Evolutionary conservation across 2,329 filamentous ascomycete species (phyloP).

Genomic region (Aspergillus niger): DNA sequence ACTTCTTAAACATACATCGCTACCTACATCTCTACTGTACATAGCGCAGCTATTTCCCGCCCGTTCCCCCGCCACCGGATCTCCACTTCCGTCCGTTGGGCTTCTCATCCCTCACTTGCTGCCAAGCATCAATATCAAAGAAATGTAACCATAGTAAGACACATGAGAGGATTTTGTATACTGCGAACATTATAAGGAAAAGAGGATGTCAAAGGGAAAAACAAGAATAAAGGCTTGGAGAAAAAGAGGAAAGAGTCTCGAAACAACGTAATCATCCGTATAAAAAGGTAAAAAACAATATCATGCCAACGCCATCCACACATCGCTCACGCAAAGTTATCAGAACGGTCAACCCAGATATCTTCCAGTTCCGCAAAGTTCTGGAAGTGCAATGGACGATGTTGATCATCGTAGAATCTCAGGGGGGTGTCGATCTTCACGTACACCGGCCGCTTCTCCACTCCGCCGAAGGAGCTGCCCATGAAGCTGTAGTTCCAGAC

Average conservation of each 20-base stretch:
- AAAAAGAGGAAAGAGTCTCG: neutral
- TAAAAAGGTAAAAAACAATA: conserved; percentile 6
- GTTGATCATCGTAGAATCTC: conserved; percentile 88
- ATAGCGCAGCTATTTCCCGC: too few relatives aligned
- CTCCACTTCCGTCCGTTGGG: neutral
- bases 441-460: conserved; percentile 88
- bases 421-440: conserved; percentile 92
- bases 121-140: conserved; percentile 3
- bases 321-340: conserved; percentile 78
- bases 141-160: conserved; percentile 1
- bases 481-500: conserved; percentile 99
- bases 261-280: conserved; percentile 13
- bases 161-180: conserved; percentile 1
- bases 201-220: neutral
- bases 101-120: conserved; percentile 9
- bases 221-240: conserved; percentile 2
- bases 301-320: conserved; percentile 25
- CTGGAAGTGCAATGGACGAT: conserved; percentile 92
- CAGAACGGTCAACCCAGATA: conserved; percentile 87
- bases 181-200: neutral
- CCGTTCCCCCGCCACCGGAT: neutral
- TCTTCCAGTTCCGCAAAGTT: conserved; percentile 98
- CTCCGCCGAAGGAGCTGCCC: conserved; percentile 80
- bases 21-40: neutral
- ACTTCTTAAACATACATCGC: neutral